A percentile compares a stretch with the other conserved stretches of the same genome.
Conservation (phyloP, 1,284 basidiomycete genomes). For the Naganishia sp. region DNA sequence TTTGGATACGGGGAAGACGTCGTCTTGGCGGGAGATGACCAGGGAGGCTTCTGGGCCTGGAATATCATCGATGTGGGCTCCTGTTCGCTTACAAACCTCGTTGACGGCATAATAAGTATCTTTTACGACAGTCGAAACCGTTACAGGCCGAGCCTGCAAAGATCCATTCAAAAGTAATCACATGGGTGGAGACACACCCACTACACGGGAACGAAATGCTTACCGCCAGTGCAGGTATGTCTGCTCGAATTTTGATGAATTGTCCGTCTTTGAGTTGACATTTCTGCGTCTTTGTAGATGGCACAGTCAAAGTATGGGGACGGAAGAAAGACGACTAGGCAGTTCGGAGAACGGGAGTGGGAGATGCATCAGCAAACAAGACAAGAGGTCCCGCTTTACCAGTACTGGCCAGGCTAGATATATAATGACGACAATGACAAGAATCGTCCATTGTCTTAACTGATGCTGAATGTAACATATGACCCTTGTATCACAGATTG, state of each 20-base stretch:
- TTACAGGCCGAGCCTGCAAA: constrained; percentile 67
- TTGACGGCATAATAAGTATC: too few relatives aligned
- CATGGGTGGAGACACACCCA: constrained; percentile 87
- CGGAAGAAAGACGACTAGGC: constrained; percentile 16
- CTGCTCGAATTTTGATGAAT: neutral
- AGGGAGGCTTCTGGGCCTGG: constrained; percentile 86
- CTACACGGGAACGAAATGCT: constrained; percentile 74
- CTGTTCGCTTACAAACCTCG: neutral
- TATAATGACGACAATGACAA: too few relatives aligned
- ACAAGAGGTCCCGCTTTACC: too few relatives aligned
- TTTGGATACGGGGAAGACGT: constrained; percentile 80
- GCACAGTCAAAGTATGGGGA: constrained; percentile 76
- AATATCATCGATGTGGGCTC: constrained; percentile 77
- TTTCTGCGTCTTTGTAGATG: constrained; percentile 55
- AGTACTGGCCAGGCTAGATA: too few relatives aligned
- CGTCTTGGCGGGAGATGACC: constrained; percentile 85
- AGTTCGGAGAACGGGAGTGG: too few relatives aligned
- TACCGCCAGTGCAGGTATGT: constrained; percentile 72
- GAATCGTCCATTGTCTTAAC: too few relatives aligned
- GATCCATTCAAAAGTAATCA: constrained; percentile 78
- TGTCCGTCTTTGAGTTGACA: neutral
- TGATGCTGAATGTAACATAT: too few relatives aligned
- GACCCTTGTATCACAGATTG: too few relatives aligned
- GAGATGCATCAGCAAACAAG: too few relatives aligned
- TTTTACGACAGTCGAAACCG: constrained; percentile 61